Evolutionary conservation across 805 yeast genomes (phyloP), one percentile per base, ranked within the genome.

Genomic region (Candida anglica): DNA sequence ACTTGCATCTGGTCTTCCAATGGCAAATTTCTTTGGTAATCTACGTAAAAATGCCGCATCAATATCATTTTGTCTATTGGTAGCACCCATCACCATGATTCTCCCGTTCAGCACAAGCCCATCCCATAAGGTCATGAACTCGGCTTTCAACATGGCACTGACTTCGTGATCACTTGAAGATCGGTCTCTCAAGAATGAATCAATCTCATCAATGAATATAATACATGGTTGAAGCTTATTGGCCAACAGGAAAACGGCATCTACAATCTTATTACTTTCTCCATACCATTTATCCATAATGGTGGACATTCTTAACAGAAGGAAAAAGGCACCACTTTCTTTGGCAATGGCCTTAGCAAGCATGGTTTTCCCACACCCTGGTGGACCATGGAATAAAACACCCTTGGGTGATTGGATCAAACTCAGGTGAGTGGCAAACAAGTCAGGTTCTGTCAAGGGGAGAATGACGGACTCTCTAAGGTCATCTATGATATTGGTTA

Each of bases 221-320:
- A 91, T 93, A 58, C 97, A 88, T 2, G 98, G 98, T 57, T 87
- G 87, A 27, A 91, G 71, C 53, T 93, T 91, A 40, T 75, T 70
- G 3, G 97, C 98, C 36, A 91, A 69, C 6, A 96, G 81, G 55
- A 91, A 91, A 22, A 91, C 77, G 1, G 96, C 98, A 44, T 89
- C 95, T 1, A 87, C 93, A 31, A 89, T 79, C 63, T 93, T 93
- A 58, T 93, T 91, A 19, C 91, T 79, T 60, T 91, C 98, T 11
- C 98, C 98, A 53, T 86, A 91, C 95, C 96, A 91, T 60, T 91
- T 91, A 61, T 93, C 96, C 91, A 89, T 85, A 13, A 91, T 78
- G 2, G 91, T 79, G 17, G 96, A 87, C 94, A 91, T 85, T 56
- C 95, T 73, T 33, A 91, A 83, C 48, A 89, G 87, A 32, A 91